Evolutionary conservation across 2,329 filamentous ascomycete genomes (phyloP).

Genomic region (Scolecobasidium constrictum): DNA sequence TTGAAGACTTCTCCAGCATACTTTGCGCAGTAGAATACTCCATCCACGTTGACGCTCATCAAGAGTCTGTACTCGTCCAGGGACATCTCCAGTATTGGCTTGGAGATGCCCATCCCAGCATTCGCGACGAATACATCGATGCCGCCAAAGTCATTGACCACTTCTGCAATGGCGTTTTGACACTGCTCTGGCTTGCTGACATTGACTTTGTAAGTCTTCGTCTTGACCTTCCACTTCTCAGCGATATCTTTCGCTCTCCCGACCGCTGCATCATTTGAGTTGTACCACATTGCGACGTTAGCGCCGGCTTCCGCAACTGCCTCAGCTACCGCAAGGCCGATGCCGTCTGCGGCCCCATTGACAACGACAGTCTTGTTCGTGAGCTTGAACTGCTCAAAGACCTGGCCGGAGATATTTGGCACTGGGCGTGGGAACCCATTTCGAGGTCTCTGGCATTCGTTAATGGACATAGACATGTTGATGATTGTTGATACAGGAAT

Average conservation of each 20-base stretch:
- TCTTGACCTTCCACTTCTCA: not conserved
- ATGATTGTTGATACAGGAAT: no score
- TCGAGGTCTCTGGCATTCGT: no score
- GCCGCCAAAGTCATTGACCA: slow-evolving; percentile 29
- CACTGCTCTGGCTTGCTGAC: slow-evolving; percentile 19
- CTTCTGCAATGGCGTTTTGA: slow-evolving; percentile 20
- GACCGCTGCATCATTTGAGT: no score
- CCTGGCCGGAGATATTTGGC: no score
- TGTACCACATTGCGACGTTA: slow-evolving; percentile 82
- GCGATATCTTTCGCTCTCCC: no score
- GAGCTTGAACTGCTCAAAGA: slow-evolving; percentile 82
- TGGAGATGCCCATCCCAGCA: slow-evolving; percentile 52
- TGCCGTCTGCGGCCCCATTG: slow-evolving; percentile 78
- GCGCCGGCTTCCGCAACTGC: slow-evolving; percentile 81
- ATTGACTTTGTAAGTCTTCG: slow-evolving; percentile 4
- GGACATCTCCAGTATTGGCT: slow-evolving; percentile 43
- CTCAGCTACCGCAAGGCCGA: slow-evolving; percentile 88
- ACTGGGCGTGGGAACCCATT: no score
- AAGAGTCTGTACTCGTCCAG: slow-evolving; percentile 41
- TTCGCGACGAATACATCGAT: slow-evolving; percentile 44
- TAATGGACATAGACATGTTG: no score
- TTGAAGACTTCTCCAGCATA: no score
- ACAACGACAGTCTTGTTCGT: slow-evolving; percentile 75
- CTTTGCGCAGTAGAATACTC: no score
- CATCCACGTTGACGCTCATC: slow-evolving; percentile 46